Base-by-base conservation (phyloP, 352 stramenopile species). In the Phytophthora colocasiae region DNA sequence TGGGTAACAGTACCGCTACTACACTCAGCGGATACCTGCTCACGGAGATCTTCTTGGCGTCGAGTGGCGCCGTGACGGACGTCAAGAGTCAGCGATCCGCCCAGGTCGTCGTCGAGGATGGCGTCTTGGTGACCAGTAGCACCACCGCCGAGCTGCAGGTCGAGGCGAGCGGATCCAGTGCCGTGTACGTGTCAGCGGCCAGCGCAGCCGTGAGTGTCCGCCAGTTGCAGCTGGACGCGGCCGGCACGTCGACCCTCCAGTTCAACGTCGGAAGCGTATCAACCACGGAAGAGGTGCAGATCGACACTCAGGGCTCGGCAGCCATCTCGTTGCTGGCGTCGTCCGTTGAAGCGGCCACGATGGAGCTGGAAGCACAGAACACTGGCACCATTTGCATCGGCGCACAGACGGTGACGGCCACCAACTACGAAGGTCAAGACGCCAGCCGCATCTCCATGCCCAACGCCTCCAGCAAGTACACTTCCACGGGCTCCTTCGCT, bases 391-490 rank as follows among this genome's bases (percentile, higher is more conserved):
- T 80, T 38, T 80, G 72, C 48, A 62, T 70, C 48, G 45, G 29
- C 31, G 55, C 59, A 12, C 4, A 57, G 24, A 36, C 61, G 11
- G 61, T 77, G 27, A 74, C 58, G 26, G 54, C 58, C 19, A 56
- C 39, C 26, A 66, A 61, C 40, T 70, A 73, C 31, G 48, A 78
- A 17, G 60, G 62, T 9, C 24, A 71, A 17, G 45, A 44, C 8
- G 45, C 44, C 9, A 78, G 69, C 38, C 52, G 45, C 11, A 74
- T 81, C 34, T 81, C 73, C 14, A 65, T 81, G 57, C 73, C 73
- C 29, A 75, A 76, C 22, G 60, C 73, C 2, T 48, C 58, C 43
- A 64, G 34, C 58, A 78, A 78, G 61, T 61, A 73, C 54, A 46
- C 29, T 12, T 64, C 69, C 11, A 78, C 69, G 0, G 73, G 73